Evolutionary conservation across 495 filamentous ascomycete species (phyloP).

Genomic region (Penicillium parvum): DNA sequence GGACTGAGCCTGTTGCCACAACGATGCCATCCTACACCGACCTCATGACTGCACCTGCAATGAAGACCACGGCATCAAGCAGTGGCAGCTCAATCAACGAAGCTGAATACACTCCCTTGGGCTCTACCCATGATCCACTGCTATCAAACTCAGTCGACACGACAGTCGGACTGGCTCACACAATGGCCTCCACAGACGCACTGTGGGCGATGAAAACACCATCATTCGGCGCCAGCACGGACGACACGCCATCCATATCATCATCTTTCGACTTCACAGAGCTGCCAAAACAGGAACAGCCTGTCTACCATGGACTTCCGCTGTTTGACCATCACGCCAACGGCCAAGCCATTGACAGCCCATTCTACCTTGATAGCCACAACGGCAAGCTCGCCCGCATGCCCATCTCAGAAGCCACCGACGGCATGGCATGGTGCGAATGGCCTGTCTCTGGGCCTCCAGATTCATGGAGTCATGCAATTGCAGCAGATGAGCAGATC

Average conservation of each 20-base stretch:
- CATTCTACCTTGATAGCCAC: not conserved
- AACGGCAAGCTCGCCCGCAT: too few species aligned
- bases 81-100: not conserved
- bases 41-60: not conserved
- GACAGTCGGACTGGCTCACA: too few species aligned
- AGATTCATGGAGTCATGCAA: too few species aligned
- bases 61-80: slow-evolving; percentile 4
- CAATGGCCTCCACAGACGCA: not conserved
- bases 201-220: not conserved
- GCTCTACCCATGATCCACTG: too few species aligned
- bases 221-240: slow-evolving; percentile 1
- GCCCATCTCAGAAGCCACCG: too few species aligned
- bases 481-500: too few species aligned
- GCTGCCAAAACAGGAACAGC: not conserved
- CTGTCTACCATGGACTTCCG: not conserved
- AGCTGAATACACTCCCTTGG: not conserved
- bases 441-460: too few species aligned
- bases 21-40: not conserved
- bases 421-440: too few species aligned
- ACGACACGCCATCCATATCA: slow-evolving; percentile 5
- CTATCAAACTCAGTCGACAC: too few species aligned
- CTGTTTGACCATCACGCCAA: not conserved
- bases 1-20: not conserved
- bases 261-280: slow-evolving; percentile 6
- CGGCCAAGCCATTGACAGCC: not conserved